A percentile compares a stretch with the other conserved stretches of the same genome.
phyloP scores from a whole-genome alignment of 306 rosid genomes.

The Prunus mume region DNA sequence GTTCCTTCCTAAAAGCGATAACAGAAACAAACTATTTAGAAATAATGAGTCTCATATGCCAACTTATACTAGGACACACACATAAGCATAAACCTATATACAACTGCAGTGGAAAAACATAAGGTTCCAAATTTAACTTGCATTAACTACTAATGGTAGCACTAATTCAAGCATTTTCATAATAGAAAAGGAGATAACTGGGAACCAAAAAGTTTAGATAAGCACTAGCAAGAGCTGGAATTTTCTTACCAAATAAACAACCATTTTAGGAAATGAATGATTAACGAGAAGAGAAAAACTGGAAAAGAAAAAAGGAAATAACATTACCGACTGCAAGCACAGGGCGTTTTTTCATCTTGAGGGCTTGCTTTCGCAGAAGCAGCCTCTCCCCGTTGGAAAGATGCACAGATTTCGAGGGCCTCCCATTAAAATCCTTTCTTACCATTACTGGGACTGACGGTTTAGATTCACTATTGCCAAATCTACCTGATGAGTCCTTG shows the following conservation, averaged over 20 bases:
- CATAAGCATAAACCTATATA: neutral
- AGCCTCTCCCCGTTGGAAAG: conserved; percentile 87
- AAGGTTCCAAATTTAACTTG: neutral
- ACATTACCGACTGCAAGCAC: conserved; percentile 74
- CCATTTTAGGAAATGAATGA: neutral
- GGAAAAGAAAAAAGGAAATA: conserved; percentile 17
- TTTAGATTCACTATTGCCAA: conserved; percentile 30
- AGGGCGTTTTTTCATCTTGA: conserved; percentile 68
- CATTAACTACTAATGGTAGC: neutral
- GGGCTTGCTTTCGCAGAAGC: conserved; percentile 77
- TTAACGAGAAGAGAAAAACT: conserved; percentile 1
- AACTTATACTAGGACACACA: neutral
- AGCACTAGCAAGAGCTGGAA: neutral
- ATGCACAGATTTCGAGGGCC: conserved; percentile 36
- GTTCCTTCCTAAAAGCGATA: conserved; percentile 60
- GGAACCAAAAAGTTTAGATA: neutral
- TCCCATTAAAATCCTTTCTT: conserved; percentile 28
- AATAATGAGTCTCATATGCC: no score
- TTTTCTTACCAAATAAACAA: neutral
- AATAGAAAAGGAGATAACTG: no score
- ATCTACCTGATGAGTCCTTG: conserved; percentile 29
- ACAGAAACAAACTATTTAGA: neutral
- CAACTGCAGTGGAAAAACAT: neutral
- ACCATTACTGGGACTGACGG: conserved; percentile 28
- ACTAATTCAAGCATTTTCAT: neutral